These are phyloP conservation scores for Leishmania amazonensis DNA, from an alignment of 208 protist genomes.

Conservation along the genomic window DNA sequence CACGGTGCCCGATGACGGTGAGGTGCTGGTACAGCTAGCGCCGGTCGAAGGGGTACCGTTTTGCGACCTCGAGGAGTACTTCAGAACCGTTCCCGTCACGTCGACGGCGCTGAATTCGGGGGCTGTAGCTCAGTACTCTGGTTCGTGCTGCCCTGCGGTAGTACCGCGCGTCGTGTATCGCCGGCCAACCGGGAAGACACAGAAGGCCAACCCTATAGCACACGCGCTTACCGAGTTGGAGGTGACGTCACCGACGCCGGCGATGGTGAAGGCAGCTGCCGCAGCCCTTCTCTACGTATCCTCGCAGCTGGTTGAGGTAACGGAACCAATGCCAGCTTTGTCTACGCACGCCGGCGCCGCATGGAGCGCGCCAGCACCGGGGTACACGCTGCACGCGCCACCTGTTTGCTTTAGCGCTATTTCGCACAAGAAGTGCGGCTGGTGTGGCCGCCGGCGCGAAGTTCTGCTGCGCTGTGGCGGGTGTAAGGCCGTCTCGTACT, in stretches of 20 bases:
- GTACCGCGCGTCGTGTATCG: conserved; percentile 70
- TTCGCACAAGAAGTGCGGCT: conserved; percentile 43
- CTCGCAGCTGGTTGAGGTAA: conserved; percentile 28
- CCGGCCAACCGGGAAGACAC: conserved; percentile 41
- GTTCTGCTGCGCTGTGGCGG: conserved; percentile 68
- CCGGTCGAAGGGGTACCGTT: conserved; percentile 81
- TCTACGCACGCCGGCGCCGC: neutral
- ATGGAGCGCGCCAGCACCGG: conserved; percentile 1
- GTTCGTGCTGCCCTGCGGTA: conserved; percentile 62
- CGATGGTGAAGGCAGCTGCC: conserved; percentile 42
- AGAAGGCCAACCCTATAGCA: conserved; percentile 65
- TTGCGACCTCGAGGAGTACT: conserved; percentile 59
- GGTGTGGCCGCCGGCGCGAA: conserved; percentile 67
- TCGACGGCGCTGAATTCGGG: conserved; percentile 1
- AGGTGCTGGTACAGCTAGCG: conserved; percentile 71
- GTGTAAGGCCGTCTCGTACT: conserved; percentile 79
- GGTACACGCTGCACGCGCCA: conserved; percentile 31
- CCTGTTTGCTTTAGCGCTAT: conserved; percentile 17
- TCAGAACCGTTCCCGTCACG: conserved; percentile 25
- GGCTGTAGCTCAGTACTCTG: conserved; percentile 36
- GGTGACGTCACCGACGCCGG: conserved; percentile 31
- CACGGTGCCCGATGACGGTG: conserved; percentile 74
- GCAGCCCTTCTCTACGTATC: conserved; percentile 50
- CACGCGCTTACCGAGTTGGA: conserved; percentile 47
- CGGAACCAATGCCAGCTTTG: neutral